Conservation (phyloP, 441 rosid species). For the Brassica hybrid region DNA sequence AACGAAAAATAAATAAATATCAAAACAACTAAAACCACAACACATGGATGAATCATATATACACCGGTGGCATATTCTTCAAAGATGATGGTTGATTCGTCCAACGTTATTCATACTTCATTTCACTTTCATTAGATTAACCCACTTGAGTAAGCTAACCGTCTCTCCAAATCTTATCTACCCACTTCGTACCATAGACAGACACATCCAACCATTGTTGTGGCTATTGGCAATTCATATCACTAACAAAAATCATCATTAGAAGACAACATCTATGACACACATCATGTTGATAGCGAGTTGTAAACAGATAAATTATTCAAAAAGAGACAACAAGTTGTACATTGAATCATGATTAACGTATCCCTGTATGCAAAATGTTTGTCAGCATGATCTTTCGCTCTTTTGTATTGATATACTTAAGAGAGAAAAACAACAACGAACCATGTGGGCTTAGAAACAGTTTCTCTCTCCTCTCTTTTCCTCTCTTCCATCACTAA, state of each 20-base stretch:
- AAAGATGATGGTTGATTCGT: constrained; percentile 2
- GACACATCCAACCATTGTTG: not conserved
- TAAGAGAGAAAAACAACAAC: not conserved
- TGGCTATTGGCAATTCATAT: not conserved
- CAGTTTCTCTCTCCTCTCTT: no score
- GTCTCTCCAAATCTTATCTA: constrained; percentile 12
- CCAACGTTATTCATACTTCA: not conserved
- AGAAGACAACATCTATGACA: not conserved
- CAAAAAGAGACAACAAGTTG: not conserved
- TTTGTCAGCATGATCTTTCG: not conserved
- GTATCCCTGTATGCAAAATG: not conserved
- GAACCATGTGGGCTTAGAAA: no score
- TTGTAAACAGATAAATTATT: constrained; percentile 9
- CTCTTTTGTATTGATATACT: constrained; percentile 8
- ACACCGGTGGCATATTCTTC: not conserved
- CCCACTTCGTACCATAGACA: not conserved
- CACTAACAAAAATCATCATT: not conserved
- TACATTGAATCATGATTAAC: constrained; percentile 12
- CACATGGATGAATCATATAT: constrained; percentile 5
- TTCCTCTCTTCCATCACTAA: no score
- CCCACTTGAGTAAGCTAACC: not conserved
- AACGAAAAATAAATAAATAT: not conserved
- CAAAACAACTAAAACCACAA: not conserved
- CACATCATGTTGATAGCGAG: constrained; percentile 7
- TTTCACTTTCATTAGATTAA: not conserved